These are phyloP conservation scores for Metarhizium anisopliae DNA, from an alignment of 2,329 filamentous ascomycete genomes.

Conservation along the genomic window DNA sequence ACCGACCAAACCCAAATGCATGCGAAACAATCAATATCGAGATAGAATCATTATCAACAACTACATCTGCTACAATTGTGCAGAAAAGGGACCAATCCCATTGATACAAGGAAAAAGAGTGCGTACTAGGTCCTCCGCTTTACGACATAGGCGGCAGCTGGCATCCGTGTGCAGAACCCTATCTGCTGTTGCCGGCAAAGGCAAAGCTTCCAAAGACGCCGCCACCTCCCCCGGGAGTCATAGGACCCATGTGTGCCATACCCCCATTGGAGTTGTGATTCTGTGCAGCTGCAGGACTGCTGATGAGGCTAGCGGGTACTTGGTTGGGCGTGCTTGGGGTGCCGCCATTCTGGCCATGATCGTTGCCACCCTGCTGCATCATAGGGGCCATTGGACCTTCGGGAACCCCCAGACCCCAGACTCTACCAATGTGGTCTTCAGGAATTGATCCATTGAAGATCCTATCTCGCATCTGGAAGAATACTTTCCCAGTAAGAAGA, in stretches of 20 bases:
- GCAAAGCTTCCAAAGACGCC: conserved; percentile 70
- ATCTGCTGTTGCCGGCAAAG: conserved; percentile 34
- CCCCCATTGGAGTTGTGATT: conserved; percentile 45
- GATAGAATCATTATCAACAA: background rate
- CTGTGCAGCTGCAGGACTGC: conserved; percentile 36
- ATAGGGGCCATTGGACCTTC: conserved; percentile 35
- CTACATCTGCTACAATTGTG: background rate
- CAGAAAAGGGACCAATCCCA: background rate
- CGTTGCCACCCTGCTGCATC: conserved; percentile 22
- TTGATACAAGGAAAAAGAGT: background rate
- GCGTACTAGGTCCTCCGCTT: background rate
- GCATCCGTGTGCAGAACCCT: conserved; percentile 12
- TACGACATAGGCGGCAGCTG: conserved; percentile 5
- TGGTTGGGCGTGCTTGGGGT: conserved; percentile 63
- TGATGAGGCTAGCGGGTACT: conserved; percentile 38
- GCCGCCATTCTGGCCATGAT: conserved; percentile 31
- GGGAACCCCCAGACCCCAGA: conserved; percentile 82
- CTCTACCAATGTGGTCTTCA: conserved; percentile 76
- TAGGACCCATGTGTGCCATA: conserved; percentile 51
- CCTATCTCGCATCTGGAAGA: conserved; percentile 84
- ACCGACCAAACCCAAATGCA: background rate
- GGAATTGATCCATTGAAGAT: conserved; percentile 79
- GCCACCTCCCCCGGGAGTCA: conserved; percentile 69
- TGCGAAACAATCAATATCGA: background rate
- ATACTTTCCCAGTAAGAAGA: conserved; percentile 85